Percentiles rank a stretch among this genome's conserved stretches.
phyloP scores from a whole-genome alignment of 2,329 filamentous ascomycete species.

The Trichoderma aggressivum region DNA sequence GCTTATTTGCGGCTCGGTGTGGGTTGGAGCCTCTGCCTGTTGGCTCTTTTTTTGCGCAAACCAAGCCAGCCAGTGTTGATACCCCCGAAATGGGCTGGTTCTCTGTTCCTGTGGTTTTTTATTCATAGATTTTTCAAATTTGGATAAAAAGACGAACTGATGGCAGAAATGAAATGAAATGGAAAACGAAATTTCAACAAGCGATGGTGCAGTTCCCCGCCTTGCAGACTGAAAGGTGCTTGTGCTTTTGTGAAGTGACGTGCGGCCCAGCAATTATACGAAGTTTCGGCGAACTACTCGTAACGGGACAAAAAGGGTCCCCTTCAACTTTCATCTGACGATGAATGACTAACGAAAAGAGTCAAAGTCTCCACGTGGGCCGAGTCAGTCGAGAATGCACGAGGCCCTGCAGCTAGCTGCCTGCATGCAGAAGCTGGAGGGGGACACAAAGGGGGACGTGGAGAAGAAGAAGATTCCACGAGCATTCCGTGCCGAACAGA shows the following conservation, averaged over 20 bases:
- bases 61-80: background rate
- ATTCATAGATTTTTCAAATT: background rate
- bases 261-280: background rate
- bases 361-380: background rate
- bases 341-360: background rate
- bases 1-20: background rate
- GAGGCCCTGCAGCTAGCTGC: background rate
- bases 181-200: background rate
- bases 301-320: background rate
- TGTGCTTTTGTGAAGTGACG: background rate
- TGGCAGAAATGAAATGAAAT: background rate
- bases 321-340: background rate
- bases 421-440: background rate
- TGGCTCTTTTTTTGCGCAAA: background rate
- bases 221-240: background rate
- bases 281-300: constrained; percentile 2
- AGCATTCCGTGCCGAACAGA: background rate
- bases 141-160: background rate
- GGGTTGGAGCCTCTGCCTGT: background rate
- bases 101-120: background rate
- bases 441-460: background rate
- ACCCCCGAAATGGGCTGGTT: background rate
- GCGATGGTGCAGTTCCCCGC: background rate
- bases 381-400: constrained; percentile 5
- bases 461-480: background rate